Evolutionary conservation across 805 yeast genomes (phyloP), one percentile per base, ranked within the genome.

Genomic region (Myxozyma kluyveri): DNA sequence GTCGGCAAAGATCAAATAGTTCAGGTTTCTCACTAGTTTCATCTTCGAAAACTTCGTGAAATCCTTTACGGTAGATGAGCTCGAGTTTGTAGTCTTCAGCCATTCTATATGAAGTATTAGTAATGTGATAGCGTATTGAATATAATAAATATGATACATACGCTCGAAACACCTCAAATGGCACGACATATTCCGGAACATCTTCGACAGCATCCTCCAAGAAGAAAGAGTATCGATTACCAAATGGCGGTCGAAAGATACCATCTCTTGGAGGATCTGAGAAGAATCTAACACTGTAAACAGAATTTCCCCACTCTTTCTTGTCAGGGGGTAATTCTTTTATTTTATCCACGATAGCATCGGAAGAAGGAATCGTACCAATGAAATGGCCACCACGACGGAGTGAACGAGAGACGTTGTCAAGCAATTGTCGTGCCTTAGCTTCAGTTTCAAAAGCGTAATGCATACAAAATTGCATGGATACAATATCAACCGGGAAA

Each of bases 111-210:
- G 7, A n/a, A 19, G 33, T 22, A 12, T 23, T 18, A 19, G 18
- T 9, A 27, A 23, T 37, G 14, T 47, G 9, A 18, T 4, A 39
- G 26, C 19, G 31, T 6, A 23, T 10, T 4, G 10, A 31, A 10
- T 21, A 42, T 3, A 45, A 26, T 3, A 24, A 22, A 18, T 35
- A 29, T 21, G 31, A 17, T 42, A 55, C 63, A 23, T 42, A 52
- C 52, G 65, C 80, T 67, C 96, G 76, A 52, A 93, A 79, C 1
- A 83, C 79, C 63, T 91, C 97, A 69, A 93, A 89, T 1, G 97
- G 98, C 4, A 93, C 96, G 4, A 93, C 95, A 64, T 86, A 93
- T 65, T 93, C 99, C 0, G 98, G 98, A 22, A 93, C 96, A 63
- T 93, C 84, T 56, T 88, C 96, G 44, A 93, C 91, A 0, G 99